These are phyloP conservation scores for Nitzschia sp. DNA, from an alignment of 108 stramenopile species.

Conservation along the genomic window DNA sequence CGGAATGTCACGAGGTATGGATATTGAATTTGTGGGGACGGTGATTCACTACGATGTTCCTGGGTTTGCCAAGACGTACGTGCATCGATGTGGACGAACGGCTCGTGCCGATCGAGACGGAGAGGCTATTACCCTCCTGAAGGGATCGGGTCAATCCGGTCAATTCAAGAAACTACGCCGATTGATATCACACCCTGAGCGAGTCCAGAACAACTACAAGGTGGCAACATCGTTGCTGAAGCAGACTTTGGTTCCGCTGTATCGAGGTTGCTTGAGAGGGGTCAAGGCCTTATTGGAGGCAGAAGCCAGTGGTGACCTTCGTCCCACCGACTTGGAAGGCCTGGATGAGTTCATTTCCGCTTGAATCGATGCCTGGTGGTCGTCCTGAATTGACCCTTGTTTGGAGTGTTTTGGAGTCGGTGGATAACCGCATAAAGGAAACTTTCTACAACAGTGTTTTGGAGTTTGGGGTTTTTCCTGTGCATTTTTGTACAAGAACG, in stretches of 20 bases:
- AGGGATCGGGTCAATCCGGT: constrained; percentile 60
- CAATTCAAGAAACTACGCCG: constrained; percentile 64
- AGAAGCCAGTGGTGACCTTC: constrained; percentile 48
- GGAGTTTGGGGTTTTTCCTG: too few relatives aligned
- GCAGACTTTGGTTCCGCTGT: constrained; percentile 37
- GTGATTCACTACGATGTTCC: constrained; percentile 87
- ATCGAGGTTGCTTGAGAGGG: constrained; percentile 52
- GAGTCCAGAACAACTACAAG: constrained; percentile 29
- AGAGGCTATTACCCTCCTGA: constrained; percentile 66
- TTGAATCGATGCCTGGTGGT: too few relatives aligned
- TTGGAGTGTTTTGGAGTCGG: too few relatives aligned
- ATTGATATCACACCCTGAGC: constrained; percentile 54
- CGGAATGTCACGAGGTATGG: constrained; percentile 87
- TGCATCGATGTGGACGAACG: constrained; percentile 83
- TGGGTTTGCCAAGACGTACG: constrained; percentile 78
- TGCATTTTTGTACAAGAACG: too few relatives aligned
- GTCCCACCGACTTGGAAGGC: constrained; percentile 17
- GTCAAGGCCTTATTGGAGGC: constrained; percentile 62
- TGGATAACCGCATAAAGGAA: too few relatives aligned
- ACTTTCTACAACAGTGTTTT: too few relatives aligned
- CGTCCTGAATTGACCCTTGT: too few relatives aligned
- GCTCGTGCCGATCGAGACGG: constrained; percentile 76
- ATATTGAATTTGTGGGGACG: constrained; percentile 55
- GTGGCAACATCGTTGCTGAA: constrained; percentile 64
- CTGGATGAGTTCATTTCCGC: too few relatives aligned